Conservation (phyloP, 306 rosid genomes). For the Cicer yamashitae region DNA sequence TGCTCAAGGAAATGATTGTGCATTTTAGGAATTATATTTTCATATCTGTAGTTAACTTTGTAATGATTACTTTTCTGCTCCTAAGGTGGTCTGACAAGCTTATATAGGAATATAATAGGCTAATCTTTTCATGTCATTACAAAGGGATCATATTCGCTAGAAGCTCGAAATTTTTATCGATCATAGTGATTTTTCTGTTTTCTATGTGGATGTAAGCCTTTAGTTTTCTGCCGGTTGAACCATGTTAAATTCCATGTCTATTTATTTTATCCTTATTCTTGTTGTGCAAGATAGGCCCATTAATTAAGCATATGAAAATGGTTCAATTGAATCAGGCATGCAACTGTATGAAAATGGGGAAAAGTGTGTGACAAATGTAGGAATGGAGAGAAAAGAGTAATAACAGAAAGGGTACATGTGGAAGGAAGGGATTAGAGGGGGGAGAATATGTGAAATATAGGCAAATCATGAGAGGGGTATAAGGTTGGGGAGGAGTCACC, state of each 20-base stretch:
- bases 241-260: neutral
- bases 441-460: neutral
- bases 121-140: conserved; percentile 7
- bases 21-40: conserved; percentile 34
- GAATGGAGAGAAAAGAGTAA: neutral
- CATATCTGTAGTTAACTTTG: conserved; percentile 21
- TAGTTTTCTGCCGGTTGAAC: conserved; percentile 30
- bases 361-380: neutral
- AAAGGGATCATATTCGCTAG: conserved; percentile 9
- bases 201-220: conserved; percentile 26
- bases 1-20: conserved; percentile 22
- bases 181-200: conserved; percentile 1
- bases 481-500: neutral
- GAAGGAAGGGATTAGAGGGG: neutral
- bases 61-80: conserved; percentile 30
- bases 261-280: neutral
- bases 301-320: neutral
- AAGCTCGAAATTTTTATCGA: conserved; percentile 4
- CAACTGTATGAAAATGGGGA: neutral
- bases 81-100: conserved; percentile 4
- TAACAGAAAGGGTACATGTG: neutral
- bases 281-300: neutral
- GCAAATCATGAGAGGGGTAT: neutral
- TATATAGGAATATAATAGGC: conserved; percentile 8
- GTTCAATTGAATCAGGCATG: neutral